phyloP scores from a whole-genome alignment of 345 rosid genomes.

The Populus euphratica region DNA sequence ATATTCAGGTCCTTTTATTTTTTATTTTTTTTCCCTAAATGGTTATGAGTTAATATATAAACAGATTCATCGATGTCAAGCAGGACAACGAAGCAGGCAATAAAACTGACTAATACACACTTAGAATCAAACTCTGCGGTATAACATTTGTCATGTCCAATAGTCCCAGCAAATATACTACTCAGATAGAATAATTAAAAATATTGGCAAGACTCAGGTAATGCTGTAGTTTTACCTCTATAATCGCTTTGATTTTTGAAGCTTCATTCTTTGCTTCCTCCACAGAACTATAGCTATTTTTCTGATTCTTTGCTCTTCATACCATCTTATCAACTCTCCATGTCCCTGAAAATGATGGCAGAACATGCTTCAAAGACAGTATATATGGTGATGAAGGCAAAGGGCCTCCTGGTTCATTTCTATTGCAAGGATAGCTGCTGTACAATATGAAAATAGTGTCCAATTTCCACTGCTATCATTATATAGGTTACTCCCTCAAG shows the following conservation, averaged over 20 bases:
- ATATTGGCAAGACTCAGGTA: background rate
- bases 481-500: background rate
- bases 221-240: conserved; percentile 54
- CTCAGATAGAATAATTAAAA: background rate
- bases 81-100: too few relatives aligned
- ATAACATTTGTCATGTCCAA: background rate
- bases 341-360: conserved; percentile 43
- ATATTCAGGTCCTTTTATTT: too few relatives aligned
- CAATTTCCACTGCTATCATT: background rate
- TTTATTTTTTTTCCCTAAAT: too few relatives aligned
- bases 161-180: background rate
- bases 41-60: too few relatives aligned
- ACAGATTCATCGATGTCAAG: too few relatives aligned
- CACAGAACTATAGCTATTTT: conserved; percentile 61
- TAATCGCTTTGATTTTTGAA: conserved; percentile 61
- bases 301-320: conserved; percentile 78
- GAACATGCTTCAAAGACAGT: background rate
- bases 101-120: too few relatives aligned
- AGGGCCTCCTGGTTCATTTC: background rate
- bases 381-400: too few relatives aligned
- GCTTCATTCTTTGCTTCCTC: conserved; percentile 70
- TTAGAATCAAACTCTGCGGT: conserved; percentile 65
- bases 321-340: conserved; percentile 79
- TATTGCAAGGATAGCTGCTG: background rate
- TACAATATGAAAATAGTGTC: background rate